Conservation (phyloP, 2,329 filamentous ascomycete species). For the Ophiocordyceps robertsii region DNA sequence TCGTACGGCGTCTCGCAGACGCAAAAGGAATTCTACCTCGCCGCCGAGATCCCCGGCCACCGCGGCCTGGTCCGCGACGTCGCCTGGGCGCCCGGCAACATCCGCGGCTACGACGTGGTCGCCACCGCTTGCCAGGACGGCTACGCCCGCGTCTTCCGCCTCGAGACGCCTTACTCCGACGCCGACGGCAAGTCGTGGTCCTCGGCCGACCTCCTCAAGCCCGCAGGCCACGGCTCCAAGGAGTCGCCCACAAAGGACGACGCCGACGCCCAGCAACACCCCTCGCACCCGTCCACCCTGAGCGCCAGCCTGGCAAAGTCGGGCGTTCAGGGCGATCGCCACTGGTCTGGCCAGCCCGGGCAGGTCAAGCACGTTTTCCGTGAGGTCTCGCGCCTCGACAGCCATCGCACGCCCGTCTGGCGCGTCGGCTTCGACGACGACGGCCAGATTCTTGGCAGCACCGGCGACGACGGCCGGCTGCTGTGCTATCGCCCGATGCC, state of each 20-base stretch:
- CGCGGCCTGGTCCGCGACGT: conserved; percentile 72
- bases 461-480: conserved; percentile 60
- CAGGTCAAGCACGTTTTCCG: conserved; percentile 50
- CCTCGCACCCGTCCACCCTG: conserved; percentile 30
- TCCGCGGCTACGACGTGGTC: conserved; percentile 78
- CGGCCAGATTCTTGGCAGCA: conserved; percentile 61
- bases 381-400: conserved; percentile 53
- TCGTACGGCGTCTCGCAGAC: conserved; percentile 38
- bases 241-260: conserved; percentile 16
- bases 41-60: conserved; percentile 62
- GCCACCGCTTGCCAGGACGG: conserved; percentile 92
- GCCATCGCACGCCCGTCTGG: conserved; percentile 61
- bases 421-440: conserved; percentile 56
- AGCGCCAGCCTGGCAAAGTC: conserved; percentile 40
- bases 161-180: conserved; percentile 44
- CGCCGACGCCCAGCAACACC: conserved; percentile 8
- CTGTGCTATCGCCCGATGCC: conserved; percentile 48
- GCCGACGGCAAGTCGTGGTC: conserved; percentile 38
- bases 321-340: conserved; percentile 30
- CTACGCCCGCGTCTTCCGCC: conserved; percentile 73
- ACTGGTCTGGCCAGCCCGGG: conserved; percentile 45
- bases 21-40: conserved; percentile 73
- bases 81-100: conserved; percentile 84
- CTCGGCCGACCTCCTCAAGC: conserved; percentile 27
- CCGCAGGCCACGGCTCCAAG: conserved; percentile 12